Evolutionary conservation across 768 basidiomycete genomes (phyloP).

Genomic region (Neoboletus magnificus): DNA sequence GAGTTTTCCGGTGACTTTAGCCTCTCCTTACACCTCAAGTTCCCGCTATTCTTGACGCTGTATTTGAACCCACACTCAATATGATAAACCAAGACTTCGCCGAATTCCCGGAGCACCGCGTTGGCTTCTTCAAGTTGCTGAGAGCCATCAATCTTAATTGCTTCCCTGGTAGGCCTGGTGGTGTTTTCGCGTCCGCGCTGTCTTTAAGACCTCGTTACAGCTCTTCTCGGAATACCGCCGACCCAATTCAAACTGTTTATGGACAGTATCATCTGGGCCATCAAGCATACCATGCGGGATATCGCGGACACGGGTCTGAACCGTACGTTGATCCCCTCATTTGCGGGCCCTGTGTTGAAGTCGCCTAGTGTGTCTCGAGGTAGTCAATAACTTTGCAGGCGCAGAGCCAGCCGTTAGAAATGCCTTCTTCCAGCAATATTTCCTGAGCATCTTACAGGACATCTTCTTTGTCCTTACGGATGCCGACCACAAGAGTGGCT

Average conservation of each 20-base stretch:
- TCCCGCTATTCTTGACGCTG: constrained; percentile 90
- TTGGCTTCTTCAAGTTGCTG: constrained; percentile 94
- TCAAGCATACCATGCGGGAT: constrained; percentile 99
- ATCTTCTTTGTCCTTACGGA: constrained; percentile 97
- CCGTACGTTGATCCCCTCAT: constrained; percentile 38
- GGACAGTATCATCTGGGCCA: constrained; percentile 99
- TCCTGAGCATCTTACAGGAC: constrained; percentile 89
- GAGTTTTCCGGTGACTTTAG: constrained; percentile 38
- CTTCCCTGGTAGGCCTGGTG: constrained; percentile 79
- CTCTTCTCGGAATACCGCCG: constrained; percentile 83
- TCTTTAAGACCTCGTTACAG: constrained; percentile 27
- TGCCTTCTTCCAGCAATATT: constrained; percentile 95
- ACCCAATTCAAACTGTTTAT: constrained; percentile 95
- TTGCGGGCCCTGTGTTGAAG: constrained; percentile 4
- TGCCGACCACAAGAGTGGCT: constrained; percentile 98
- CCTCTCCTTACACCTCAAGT: constrained; percentile 88
- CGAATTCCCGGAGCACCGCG: constrained; percentile 97
- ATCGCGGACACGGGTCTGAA: constrained; percentile 90
- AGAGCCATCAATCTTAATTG: constrained; percentile 89
- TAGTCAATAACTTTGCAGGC: constrained; percentile 90
- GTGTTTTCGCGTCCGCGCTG: background rate
- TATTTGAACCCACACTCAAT: constrained; percentile 93
- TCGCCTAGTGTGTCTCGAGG: constrained; percentile 77
- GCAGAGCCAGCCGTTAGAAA: constrained; percentile 78
- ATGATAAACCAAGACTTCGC: constrained; percentile 99